These are phyloP conservation scores for Citrus australasica DNA, from an alignment of 345 rosid genomes.

Conservation along the genomic window DNA sequence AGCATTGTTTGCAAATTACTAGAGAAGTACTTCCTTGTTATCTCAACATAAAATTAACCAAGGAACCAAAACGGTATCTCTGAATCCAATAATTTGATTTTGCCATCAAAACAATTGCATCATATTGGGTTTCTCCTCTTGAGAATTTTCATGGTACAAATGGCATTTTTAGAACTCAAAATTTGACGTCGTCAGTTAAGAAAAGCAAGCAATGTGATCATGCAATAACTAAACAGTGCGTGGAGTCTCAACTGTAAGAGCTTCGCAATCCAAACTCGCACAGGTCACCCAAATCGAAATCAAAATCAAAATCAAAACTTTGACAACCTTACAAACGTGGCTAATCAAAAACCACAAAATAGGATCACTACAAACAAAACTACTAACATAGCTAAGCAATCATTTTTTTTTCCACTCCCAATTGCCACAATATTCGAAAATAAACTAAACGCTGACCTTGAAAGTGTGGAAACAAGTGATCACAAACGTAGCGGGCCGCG, in stretches of 20 bases:
- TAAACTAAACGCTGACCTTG: slow-evolving; percentile 49
- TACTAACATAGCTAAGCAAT: neutral
- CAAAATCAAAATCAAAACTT: neutral
- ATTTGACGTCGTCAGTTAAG: no score
- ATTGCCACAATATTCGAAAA: neutral
- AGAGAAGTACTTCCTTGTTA: neutral
- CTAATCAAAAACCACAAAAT: neutral
- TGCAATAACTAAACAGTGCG: neutral
- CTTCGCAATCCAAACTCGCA: neutral
- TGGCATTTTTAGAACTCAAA: no score
- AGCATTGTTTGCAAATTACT: neutral
- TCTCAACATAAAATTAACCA: neutral
- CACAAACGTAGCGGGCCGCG: slow-evolving; percentile 82
- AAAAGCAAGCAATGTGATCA: no score
- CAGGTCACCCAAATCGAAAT: neutral
- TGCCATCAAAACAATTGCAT: no score
- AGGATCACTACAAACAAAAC: neutral
- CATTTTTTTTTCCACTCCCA: neutral
- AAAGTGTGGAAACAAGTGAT: slow-evolving; percentile 70
- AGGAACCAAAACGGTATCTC: no score
- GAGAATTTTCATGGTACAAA: no score
- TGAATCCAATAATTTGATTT: no score
- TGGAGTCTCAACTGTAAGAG: neutral
- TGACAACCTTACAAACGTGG: neutral
- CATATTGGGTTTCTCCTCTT: no score